These are phyloP conservation scores for Macrocystidia cucumis DNA, from an alignment of 1,284 basidiomycete genomes.

Conservation along the genomic window DNA sequence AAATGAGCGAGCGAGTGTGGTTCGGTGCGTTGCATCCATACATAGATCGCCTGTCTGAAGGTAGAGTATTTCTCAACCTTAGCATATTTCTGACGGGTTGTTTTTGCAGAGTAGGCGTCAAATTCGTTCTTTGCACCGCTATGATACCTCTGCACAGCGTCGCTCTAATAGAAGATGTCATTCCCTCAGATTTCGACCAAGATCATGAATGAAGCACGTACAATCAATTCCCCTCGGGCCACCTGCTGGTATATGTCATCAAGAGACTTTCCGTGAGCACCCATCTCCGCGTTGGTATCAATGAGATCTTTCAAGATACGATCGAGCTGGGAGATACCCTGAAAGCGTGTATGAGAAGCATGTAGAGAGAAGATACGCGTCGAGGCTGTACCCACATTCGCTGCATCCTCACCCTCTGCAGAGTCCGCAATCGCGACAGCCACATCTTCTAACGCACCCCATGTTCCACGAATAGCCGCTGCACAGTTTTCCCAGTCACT, in stretches of 20 bases:
- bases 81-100: constrained; percentile 68
- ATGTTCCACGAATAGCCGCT: constrained; percentile 36
- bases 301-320: constrained; percentile 56
- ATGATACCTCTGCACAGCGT: constrained; percentile 39
- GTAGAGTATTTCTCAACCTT: constrained; percentile 51
- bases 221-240: constrained; percentile 45
- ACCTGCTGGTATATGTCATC: constrained; percentile 49
- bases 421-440: constrained; percentile 57
- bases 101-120: constrained; percentile 47
- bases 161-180: constrained; percentile 26
- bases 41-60: constrained; percentile 67
- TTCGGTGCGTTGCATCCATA: constrained; percentile 24
- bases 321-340: constrained; percentile 59
- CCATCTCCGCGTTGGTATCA: constrained; percentile 56
- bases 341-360: constrained; percentile 5
- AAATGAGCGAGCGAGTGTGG: constrained; percentile 5
- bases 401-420: constrained; percentile 42
- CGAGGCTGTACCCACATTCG: constrained; percentile 32
- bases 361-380: constrained; percentile 5
- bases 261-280: constrained; percentile 44
- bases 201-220: constrained; percentile 22
- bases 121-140: constrained; percentile 30
- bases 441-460: constrained; percentile 42
- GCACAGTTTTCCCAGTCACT: constrained; percentile 53
- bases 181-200: background rate